Conservation (phyloP, 2,329 filamentous ascomycete species). For the Fusarium humuli region DNA sequence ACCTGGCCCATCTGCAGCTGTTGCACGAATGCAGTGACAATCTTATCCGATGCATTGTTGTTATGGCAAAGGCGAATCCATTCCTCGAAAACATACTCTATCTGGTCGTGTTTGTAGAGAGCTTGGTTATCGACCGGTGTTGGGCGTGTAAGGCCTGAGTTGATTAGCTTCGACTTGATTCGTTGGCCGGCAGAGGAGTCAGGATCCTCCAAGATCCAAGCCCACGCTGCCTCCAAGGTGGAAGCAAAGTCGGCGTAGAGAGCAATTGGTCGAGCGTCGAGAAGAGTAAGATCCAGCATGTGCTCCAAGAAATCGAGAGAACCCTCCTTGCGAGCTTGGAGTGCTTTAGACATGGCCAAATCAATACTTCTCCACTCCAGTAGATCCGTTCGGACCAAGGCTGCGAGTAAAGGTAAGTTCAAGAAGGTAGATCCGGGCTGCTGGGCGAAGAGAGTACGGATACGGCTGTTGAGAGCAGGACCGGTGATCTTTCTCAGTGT, state of each 20-base stretch:
- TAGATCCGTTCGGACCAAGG: conserved; percentile 69
- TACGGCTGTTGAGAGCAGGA: conserved; percentile 64
- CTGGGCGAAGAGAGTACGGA: conserved; percentile 67
- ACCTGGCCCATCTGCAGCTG: conserved; percentile 82
- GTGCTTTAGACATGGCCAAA: conserved; percentile 76
- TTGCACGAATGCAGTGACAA: conserved; percentile 80
- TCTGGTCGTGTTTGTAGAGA: conserved; percentile 77
- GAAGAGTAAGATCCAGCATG: conserved; percentile 80
- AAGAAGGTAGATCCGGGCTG: conserved; percentile 68
- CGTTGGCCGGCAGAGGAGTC: conserved; percentile 72
- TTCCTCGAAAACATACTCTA: conserved; percentile 96
- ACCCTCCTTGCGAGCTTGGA: conserved; percentile 76
- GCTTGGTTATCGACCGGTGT: conserved; percentile 60
- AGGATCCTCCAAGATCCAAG: conserved; percentile 82
- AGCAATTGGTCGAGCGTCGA: conserved; percentile 81
- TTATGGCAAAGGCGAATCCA: conserved; percentile 89
- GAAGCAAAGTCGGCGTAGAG: conserved; percentile 87
- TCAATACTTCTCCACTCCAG: conserved; percentile 75
- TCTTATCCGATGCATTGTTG: conserved; percentile 78
- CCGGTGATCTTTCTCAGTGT: conserved; percentile 70
- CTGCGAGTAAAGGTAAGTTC: conserved; percentile 67
- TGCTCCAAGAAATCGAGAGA: conserved; percentile 84
- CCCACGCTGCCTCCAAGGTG: conserved; percentile 83
- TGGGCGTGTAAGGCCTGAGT: conserved; percentile 55
- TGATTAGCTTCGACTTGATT: conserved; percentile 72